Evolutionary conservation across 2,329 filamentous ascomycete genomes (phyloP).

Genomic region (Pseudopithomyces chartarum): DNA sequence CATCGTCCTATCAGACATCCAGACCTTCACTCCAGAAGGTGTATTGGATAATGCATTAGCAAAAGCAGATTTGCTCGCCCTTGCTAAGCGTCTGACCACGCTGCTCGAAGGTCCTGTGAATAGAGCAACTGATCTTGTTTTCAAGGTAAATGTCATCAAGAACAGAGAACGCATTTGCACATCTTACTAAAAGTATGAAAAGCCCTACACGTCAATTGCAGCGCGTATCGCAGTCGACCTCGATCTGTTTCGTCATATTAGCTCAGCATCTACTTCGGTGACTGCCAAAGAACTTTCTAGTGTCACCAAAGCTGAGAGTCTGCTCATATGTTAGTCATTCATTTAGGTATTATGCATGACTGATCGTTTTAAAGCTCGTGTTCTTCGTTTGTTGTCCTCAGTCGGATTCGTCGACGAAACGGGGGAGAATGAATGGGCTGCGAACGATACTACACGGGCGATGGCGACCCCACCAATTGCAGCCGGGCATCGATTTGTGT

Average conservation of each 20-base stretch:
- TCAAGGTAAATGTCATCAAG: conserved; percentile 7
- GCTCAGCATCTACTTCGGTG: conserved; percentile 11
- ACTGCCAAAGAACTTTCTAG: conserved; percentile 16
- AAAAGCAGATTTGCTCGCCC: not conserved
- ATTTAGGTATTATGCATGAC: not conserved
- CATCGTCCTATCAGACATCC: not conserved
- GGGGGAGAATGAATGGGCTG: conserved; percentile 6
- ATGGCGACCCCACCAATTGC: conserved; percentile 14
- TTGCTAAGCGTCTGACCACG: conserved; percentile 8
- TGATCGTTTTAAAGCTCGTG: conserved; percentile 7
- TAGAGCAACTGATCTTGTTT: conserved; percentile 14
- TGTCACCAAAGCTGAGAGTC: conserved; percentile 6
- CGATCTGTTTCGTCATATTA: conserved; percentile 14
- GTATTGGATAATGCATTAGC: not conserved
- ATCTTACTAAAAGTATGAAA: not conserved
- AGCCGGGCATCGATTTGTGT: conserved; percentile 18
- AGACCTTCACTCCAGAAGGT: not conserved
- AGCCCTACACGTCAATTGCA: conserved; percentile 8
- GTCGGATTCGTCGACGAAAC: conserved; percentile 12
- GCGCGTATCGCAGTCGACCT: conserved; percentile 15
- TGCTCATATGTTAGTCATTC: conserved; percentile 11
- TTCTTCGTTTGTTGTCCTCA: conserved; percentile 17
- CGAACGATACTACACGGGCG: conserved; percentile 17
- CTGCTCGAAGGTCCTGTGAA: conserved; percentile 13
- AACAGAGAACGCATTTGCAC: not conserved